Conservation (phyloP, 2,329 filamentous ascomycete species). For the Neoscytalidium dimidiatum region DNA sequence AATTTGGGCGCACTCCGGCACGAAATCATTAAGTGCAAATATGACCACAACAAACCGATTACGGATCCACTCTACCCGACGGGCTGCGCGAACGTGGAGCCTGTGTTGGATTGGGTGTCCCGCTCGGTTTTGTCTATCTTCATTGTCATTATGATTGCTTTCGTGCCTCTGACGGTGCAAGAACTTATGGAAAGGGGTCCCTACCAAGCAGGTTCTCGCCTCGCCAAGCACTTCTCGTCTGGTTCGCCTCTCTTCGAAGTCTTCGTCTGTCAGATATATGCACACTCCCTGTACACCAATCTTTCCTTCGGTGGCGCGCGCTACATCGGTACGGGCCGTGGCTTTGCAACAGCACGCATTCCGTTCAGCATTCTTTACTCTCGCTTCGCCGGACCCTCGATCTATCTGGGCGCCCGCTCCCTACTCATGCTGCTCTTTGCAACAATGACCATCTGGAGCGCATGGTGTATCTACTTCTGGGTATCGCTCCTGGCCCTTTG, state of each 20-base stretch:
- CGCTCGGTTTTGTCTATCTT: constrained; percentile 95
- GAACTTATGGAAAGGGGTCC: constrained; percentile 94
- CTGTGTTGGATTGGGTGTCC: constrained; percentile 88
- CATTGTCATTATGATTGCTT: constrained; percentile 98
- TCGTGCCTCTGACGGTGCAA: constrained; percentile 89
- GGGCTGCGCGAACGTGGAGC: constrained; percentile 84
- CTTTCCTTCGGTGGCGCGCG: constrained; percentile 93
- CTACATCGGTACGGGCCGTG: constrained; percentile 98
- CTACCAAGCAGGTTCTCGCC: constrained; percentile 85
- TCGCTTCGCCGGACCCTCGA: constrained; percentile 92
- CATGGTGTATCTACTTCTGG: constrained; percentile 93
- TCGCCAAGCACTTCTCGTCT: constrained; percentile 93
- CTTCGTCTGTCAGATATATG: constrained; percentile 98
- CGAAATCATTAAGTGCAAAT: constrained; percentile 84
- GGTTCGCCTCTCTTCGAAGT: constrained; percentile 96
- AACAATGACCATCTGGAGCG: constrained; percentile 87
- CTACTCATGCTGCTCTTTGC: constrained; percentile 95
- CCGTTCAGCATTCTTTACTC: constrained; percentile 97
- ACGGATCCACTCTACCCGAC: constrained; percentile 87
- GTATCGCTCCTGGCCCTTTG: constrained; percentile 84
- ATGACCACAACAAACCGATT: constrained; percentile 82
- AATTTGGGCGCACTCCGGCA: constrained; percentile 85
- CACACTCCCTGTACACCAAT: constrained; percentile 92
- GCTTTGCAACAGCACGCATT: constrained; percentile 96
- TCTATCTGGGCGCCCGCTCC: constrained; percentile 87